Conservation (phyloP, 805 yeast genomes). For the Ogataea trehalophila region DNA sequence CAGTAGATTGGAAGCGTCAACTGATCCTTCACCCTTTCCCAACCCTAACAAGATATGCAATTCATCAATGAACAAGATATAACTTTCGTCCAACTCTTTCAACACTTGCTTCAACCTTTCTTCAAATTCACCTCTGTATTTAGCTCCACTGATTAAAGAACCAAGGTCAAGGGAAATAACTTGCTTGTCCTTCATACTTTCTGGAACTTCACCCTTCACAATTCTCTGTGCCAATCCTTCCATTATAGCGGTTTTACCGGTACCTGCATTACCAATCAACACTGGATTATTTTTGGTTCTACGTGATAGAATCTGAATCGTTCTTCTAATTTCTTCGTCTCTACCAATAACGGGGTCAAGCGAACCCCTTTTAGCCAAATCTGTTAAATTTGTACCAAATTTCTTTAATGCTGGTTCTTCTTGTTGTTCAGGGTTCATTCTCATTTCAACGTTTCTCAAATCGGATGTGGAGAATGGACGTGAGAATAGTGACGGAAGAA, state of each 20-base stretch:
- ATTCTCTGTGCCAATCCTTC: slow-evolving; percentile 96
- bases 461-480: slow-evolving; percentile 15
- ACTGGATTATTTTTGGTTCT: slow-evolving; percentile 96
- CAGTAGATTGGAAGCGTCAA: slow-evolving; percentile 89
- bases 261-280: slow-evolving; percentile 93
- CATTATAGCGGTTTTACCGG: slow-evolving; percentile 95
- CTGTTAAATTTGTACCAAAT: slow-evolving; percentile 82
- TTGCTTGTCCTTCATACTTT: slow-evolving; percentile 80
- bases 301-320: slow-evolving; percentile 86
- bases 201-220: slow-evolving; percentile 89
- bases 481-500: background rate
- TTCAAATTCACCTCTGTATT: slow-evolving; percentile 94
- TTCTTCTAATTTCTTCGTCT: slow-evolving; percentile 90
- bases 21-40: slow-evolving; percentile 91
- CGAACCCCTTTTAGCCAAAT: slow-evolving; percentile 82
- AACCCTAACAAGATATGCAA: slow-evolving; percentile 84
- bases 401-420: slow-evolving; percentile 77
- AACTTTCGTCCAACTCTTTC: slow-evolving; percentile 74
- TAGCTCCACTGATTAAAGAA: slow-evolving; percentile 88
- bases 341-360: slow-evolving; percentile 96
- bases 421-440: slow-evolving; percentile 30
- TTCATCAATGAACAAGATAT: slow-evolving; percentile 86
- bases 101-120: slow-evolving; percentile 78
- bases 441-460: slow-evolving; percentile 20
- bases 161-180: slow-evolving; percentile 85